Conservation (phyloP, 768 basidiomycete species). For the Serpula lacrymans region DNA sequence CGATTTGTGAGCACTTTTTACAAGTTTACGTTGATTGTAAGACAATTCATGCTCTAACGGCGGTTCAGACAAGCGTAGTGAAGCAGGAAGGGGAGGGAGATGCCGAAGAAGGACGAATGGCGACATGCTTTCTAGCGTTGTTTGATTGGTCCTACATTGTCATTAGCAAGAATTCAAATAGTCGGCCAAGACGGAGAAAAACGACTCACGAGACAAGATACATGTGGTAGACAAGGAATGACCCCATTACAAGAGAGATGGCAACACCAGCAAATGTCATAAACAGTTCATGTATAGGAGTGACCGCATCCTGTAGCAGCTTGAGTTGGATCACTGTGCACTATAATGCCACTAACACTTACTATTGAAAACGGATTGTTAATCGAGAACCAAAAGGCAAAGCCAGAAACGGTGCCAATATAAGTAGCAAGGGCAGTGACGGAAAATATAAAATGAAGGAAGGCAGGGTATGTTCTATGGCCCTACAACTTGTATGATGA, state of each 20-base stretch:
- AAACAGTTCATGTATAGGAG: conserved; percentile 69
- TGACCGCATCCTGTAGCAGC: conserved; percentile 49
- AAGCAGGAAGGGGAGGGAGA: conserved; percentile 56
- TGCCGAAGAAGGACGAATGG: conserved; percentile 72
- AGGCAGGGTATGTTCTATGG: conserved; percentile 80
- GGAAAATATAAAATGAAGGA: conserved; percentile 71
- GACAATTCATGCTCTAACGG: conserved; percentile 73
- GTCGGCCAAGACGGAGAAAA: background rate
- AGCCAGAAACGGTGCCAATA: conserved; percentile 48
- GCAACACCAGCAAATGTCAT: conserved; percentile 57
- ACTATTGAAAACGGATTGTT: conserved; percentile 61
- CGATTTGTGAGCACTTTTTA: conserved; percentile 57
- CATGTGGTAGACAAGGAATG: conserved; percentile 72
- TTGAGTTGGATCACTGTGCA: conserved; percentile 8
- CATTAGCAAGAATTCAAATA: background rate
- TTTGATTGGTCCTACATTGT: conserved; percentile 69
- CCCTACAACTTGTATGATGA: conserved; percentile 43
- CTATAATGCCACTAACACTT: no score
- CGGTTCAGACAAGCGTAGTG: conserved; percentile 56
- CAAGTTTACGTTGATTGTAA: conserved; percentile 57
- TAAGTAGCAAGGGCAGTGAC: conserved; percentile 63
- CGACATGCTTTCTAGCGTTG: conserved; percentile 75
- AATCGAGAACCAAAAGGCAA: conserved; percentile 64
- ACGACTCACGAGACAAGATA: conserved; percentile 68
- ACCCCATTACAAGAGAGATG: conserved; percentile 65